phyloP scores from a whole-genome alignment of 768 basidiomycete genomes.

The Lactarius akahatsu region DNA sequence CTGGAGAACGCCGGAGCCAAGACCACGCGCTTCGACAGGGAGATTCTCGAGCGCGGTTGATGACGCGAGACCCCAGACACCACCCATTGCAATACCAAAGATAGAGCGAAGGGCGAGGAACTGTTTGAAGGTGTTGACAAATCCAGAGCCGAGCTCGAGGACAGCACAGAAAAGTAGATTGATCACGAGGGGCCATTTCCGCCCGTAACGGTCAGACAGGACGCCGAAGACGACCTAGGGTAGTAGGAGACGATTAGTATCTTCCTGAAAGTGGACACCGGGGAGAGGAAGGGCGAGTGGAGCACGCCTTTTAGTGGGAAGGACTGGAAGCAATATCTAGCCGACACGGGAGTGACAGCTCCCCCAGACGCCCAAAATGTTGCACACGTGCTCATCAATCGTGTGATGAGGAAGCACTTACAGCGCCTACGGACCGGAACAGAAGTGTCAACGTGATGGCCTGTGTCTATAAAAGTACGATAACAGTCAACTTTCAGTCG shows the following conservation, averaged over 20 bases:
- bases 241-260: slow-evolving; percentile 6
- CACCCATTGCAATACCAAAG: slow-evolving; percentile 88
- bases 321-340: not conserved
- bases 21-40: slow-evolving; percentile 83
- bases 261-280: not conserved
- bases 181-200: slow-evolving; percentile 88
- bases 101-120: slow-evolving; percentile 86
- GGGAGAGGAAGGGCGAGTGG: not conserved
- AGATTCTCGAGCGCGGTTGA: slow-evolving; percentile 87
- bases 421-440: slow-evolving; percentile 79
- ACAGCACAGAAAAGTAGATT: slow-evolving; percentile 72
- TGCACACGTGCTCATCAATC: not conserved
- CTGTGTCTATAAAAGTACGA: slow-evolving; percentile 47
- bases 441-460: slow-evolving; percentile 91
- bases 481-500: slow-evolving; percentile 2
- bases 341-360: not conserved
- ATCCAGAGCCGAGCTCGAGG: slow-evolving; percentile 79
- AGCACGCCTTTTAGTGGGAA: not conserved
- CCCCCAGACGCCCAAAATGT: not conserved
- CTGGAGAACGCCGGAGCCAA: slow-evolving; percentile 82
- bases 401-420: slow-evolving; percentile 33
- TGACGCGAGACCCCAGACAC: slow-evolving; percentile 83
- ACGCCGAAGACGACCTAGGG: slow-evolving; percentile 69
- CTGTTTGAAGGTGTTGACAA: slow-evolving; percentile 67
- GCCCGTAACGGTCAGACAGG: slow-evolving; percentile 81